Evolutionary conservation across 352 stramenopile genomes (phyloP).

Genomic region (Phytophthora quininea): DNA sequence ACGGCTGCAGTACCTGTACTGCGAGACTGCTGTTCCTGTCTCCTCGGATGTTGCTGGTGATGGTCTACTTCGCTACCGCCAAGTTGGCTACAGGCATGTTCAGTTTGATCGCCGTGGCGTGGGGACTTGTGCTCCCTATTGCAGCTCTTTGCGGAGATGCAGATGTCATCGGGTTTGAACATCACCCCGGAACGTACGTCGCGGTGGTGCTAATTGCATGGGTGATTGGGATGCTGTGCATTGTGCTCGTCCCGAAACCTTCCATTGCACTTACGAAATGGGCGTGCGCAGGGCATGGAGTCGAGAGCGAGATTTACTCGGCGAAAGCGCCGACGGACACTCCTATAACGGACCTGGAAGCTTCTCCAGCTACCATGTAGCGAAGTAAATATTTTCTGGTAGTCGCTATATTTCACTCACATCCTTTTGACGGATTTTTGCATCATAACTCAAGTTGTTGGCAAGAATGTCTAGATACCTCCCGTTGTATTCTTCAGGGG

Average conservation of each 20-base stretch:
- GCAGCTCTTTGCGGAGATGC: constrained; percentile 29
- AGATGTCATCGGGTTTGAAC: constrained; percentile 26
- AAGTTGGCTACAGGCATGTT: constrained; percentile 49
- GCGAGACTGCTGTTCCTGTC: constrained; percentile 30
- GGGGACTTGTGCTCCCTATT: constrained; percentile 39
- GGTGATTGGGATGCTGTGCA: constrained; percentile 13
- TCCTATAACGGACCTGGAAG: constrained; percentile 4
- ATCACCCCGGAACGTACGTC: constrained; percentile 18
- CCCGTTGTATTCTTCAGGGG: no score
- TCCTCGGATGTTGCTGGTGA: constrained; percentile 33
- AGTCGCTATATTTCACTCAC: not conserved
- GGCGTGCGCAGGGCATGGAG: constrained; percentile 20
- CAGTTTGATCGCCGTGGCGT: constrained; percentile 33
- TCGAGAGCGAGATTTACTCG: not conserved
- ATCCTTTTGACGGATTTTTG: no score
- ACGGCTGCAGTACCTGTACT: constrained; percentile 17
- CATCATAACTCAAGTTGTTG: no score
- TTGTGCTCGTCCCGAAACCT: constrained; percentile 20
- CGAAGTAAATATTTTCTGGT: not conserved
- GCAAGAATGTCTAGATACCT: no score
- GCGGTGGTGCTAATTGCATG: constrained; percentile 9
- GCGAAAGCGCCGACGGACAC: constrained; percentile 4
- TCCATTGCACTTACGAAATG: constrained; percentile 22
- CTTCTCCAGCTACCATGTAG: not conserved
- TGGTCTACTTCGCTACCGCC: constrained; percentile 52